A percentile compares a stretch with the other conserved stretches of the same genome.
phyloP scores from a whole-genome alignment of 2,329 filamentous ascomycete species.

The Scytalidium lignicola region DNA sequence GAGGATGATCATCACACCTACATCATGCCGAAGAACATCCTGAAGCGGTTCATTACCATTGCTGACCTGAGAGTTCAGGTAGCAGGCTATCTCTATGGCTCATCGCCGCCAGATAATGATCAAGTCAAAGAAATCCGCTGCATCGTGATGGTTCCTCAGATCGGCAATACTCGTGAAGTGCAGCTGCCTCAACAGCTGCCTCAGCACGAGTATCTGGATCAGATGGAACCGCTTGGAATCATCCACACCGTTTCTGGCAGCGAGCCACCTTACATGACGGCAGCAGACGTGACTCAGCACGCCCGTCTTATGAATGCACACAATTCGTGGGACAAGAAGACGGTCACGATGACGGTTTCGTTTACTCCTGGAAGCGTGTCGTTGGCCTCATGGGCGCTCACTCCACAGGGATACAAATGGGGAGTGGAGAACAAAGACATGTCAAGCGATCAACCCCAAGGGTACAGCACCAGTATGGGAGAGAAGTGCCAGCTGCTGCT shows the following conservation, averaged over 20 bases:
- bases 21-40: slow-evolving; percentile 97
- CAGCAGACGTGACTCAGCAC: slow-evolving; percentile 90
- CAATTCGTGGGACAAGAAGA: slow-evolving; percentile 75
- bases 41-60: slow-evolving; percentile 97
- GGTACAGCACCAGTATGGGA: slow-evolving; percentile 87
- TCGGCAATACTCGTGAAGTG: slow-evolving; percentile 86
- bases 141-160: slow-evolving; percentile 96
- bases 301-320: slow-evolving; percentile 84
- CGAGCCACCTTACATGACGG: slow-evolving; percentile 94
- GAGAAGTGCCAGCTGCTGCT: slow-evolving; percentile 93
- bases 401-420: slow-evolving; percentile 92
- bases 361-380: slow-evolving; percentile 97
- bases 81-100: slow-evolving; percentile 90
- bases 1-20: slow-evolving; percentile 87
- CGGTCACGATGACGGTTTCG: slow-evolving; percentile 88
- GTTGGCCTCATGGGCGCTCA: slow-evolving; percentile 87
- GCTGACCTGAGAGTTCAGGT: slow-evolving; percentile 95
- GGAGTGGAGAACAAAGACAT: slow-evolving; percentile 92
- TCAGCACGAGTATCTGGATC: slow-evolving; percentile 82
- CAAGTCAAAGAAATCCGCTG: slow-evolving; percentile 96
- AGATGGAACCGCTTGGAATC: slow-evolving; percentile 84
- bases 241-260: slow-evolving; percentile 96
- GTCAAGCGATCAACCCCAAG: slow-evolving; percentile 86
- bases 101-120: slow-evolving; percentile 87
- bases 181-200: slow-evolving; percentile 87